Evolutionary conservation across 73 alveolate species (phyloP), one percentile per base, ranked within the genome.

Genomic region (Stentor roeselii): DNA sequence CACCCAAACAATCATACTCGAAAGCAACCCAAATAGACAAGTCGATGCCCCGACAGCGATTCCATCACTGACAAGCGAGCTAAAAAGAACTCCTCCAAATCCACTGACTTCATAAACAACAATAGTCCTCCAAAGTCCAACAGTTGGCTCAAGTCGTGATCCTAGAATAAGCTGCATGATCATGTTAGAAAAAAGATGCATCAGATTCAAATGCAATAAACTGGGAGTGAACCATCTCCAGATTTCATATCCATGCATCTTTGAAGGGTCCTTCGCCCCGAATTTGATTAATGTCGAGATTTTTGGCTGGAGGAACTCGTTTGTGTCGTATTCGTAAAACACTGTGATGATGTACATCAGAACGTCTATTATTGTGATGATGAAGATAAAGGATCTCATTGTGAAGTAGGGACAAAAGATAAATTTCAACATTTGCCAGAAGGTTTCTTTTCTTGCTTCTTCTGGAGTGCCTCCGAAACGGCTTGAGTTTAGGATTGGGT

Each of bases 191-290:
- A 90, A 59, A 41, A 93, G 85, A 74, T 93, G 96, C 67, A 86
- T 30, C 39, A 93, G 77, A 40, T 92, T 88, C 3, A 88, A 91
- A 83, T 93, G 98, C 41, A 93, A 86, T 75, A 90, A 60, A 67
- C 86, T 85, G n/a, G 98, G 98, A 36, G 90, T 77, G 36, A 93
- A 76, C 59, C 50, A 91, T 88, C 98, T 91, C 90, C 92, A 86
- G 3, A 90, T 3, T 60, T 90, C 76, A 36, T 39, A 58, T 4
- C 80, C 80, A 14, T 84, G n/a, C 75, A 90, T 58, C 42, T 76
- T 39, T 34, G 37, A 50, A 3, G 91, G 83, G 61, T 84, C 87
- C 30, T 90, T 87, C 3, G 91, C 92, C 41, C 93, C 93, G 41
- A 87, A 83, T 0, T 39, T 11, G 58, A 78, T 74, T 0, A 87